Evolutionary conservation across 352 stramenopile genomes (phyloP).

Genomic region (Phytophthora tubulina): DNA sequence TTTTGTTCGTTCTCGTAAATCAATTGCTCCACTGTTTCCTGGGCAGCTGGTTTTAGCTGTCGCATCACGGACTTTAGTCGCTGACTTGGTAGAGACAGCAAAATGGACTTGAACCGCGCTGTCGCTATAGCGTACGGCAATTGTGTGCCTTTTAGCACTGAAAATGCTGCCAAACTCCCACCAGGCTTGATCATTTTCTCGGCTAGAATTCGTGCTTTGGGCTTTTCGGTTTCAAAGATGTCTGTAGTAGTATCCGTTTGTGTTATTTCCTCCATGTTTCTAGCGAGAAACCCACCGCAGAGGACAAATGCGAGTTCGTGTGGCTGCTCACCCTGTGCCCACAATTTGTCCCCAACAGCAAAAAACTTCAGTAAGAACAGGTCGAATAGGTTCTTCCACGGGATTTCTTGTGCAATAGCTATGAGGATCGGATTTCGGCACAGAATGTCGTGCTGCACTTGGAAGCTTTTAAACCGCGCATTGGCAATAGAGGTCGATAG

Average conservation of each 20-base stretch:
- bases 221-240: constrained; percentile 26
- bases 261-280: constrained; percentile 26
- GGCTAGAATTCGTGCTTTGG: constrained; percentile 33
- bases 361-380: constrained; percentile 66
- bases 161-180: constrained; percentile 41
- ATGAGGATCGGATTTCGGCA: constrained; percentile 56
- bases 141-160: constrained; percentile 41
- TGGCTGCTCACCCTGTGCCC: constrained; percentile 47
- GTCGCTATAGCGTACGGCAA: constrained; percentile 55
- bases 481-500: constrained; percentile 54
- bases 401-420: constrained; percentile 56
- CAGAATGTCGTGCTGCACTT: constrained; percentile 65
- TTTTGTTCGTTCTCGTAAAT: constrained; percentile 52
- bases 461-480: constrained; percentile 62
- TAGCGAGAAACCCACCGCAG: constrained; percentile 59
- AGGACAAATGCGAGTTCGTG: constrained; percentile 61
- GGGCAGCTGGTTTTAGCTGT: constrained; percentile 46
- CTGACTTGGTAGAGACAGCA: constrained; percentile 56
- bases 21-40: constrained; percentile 44
- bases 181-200: constrained; percentile 63
- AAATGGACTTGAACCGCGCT: constrained; percentile 67
- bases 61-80: constrained; percentile 63
- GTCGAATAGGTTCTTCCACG: constrained; percentile 72
- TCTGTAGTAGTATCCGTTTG: not conserved
- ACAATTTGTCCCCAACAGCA: constrained; percentile 57